These are phyloP conservation scores for Neodidymelliopsis sp. DNA, from an alignment of 2,329 filamentous ascomycete genomes.

Conservation along the genomic window DNA sequence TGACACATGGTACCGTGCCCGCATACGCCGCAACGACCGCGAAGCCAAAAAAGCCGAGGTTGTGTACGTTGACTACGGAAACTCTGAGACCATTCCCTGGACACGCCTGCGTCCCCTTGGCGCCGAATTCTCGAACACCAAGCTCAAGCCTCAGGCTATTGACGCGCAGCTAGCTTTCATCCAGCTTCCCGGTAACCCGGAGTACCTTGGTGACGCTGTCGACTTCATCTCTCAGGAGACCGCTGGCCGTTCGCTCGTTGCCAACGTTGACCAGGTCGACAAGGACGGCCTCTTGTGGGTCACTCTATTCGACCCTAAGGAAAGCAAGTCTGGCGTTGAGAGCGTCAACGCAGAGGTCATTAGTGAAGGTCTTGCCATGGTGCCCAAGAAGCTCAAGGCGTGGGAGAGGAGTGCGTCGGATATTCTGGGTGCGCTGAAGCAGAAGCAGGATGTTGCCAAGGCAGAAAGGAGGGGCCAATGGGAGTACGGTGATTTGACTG, in stretches of 20 bases:
- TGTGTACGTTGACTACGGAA: slow-evolving; percentile 95
- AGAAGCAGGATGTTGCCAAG: slow-evolving; percentile 81
- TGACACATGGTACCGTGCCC: slow-evolving; percentile 92
- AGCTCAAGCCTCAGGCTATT: slow-evolving; percentile 84
- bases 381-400: slow-evolving; percentile 86
- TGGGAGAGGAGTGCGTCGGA: slow-evolving; percentile 84
- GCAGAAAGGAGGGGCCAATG: slow-evolving; percentile 84
- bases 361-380: slow-evolving; percentile 84
- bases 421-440: slow-evolving; percentile 74
- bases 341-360: slow-evolving; percentile 92
- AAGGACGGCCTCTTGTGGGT: slow-evolving; percentile 85
- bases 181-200: slow-evolving; percentile 80
- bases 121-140: slow-evolving; percentile 76
- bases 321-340: slow-evolving; percentile 68
- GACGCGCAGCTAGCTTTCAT: slow-evolving; percentile 89
- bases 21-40: slow-evolving; percentile 90
- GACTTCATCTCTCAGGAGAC: slow-evolving; percentile 77
- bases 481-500: slow-evolving; percentile 97
- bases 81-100: slow-evolving; percentile 90
- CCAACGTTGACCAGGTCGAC: slow-evolving; percentile 85
- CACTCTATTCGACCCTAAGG: slow-evolving; percentile 82
- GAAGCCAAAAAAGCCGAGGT: slow-evolving; percentile 86
- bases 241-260: slow-evolving; percentile 79
- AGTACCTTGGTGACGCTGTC: slow-evolving; percentile 81
- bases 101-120: slow-evolving; percentile 80